Base-by-base conservation (phyloP, 768 basidiomycete genomes). In the Boletus coccyginus region DNA sequence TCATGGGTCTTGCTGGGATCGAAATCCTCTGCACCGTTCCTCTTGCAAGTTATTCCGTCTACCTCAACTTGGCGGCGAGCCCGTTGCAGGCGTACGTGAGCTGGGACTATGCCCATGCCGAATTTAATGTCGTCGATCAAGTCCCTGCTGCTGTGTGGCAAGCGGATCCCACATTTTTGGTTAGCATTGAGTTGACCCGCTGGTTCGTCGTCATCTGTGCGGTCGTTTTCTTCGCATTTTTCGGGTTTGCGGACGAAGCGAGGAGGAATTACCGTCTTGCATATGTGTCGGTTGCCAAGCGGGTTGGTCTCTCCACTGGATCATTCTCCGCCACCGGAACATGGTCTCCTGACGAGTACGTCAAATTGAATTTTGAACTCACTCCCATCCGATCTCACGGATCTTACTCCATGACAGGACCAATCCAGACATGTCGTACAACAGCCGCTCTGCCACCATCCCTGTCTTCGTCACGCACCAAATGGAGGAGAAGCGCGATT, bases 191-290 rank as follows among this genome's bases (percentile, higher is more conserved):
- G 62, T 45, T 78, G 17, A 71, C 58, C 24, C 78, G 85, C 29
- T 85, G 80, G 78, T 44, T 73, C 10, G 19, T 72, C 14, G 57
- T 83, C 11, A n/a, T 79, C 29, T 81, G 79, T 57, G 80, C 84
- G 4, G 62, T 86, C 53, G 17, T 82, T 42, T 88, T 89, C 74
- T 89, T 88, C 64, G 73, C 66, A 14, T 87, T 85, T 76, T 89
- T 90, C 62, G 87, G 86, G 0, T 82, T 87, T 48, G 83, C 83
- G 5, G 85, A 85, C 38, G 87, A 88, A 69, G 85, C 87, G 32
- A 74, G 73, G 62, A 78, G 73, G 63, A 76, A 86, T 56, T 88
- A 88, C 65, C 74, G 77, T 11, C 64, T 66, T 7, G 75, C 73
- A 0, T 68, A 77, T 57, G 42, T 53, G 35, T 72, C 74, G 2